Conservation (phyloP, 495 filamentous ascomycete species). For the Choiromyces venosus region DNA sequence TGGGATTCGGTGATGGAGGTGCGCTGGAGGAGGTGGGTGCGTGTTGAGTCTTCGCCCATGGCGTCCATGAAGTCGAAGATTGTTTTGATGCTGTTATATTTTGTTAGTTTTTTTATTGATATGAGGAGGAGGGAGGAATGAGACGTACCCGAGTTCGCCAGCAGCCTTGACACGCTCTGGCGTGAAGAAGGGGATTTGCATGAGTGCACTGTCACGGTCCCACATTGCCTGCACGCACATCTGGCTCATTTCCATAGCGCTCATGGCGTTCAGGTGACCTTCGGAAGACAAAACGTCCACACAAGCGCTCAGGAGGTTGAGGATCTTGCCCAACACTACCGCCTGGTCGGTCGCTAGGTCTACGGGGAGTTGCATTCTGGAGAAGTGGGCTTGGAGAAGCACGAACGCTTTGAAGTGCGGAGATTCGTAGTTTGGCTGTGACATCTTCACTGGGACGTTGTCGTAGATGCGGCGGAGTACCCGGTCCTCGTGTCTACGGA, state of each 20-base stretch:
- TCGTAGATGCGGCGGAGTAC: slow-evolving; percentile 91
- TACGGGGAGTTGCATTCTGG: slow-evolving; percentile 87
- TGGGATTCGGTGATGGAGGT: slow-evolving; percentile 76
- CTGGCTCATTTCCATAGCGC: slow-evolving; percentile 98
- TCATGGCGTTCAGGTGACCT: slow-evolving; percentile 93
- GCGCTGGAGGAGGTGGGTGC: slow-evolving; percentile 64
- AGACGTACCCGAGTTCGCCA: slow-evolving; percentile 67
- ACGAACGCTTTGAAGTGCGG: slow-evolving; percentile 98
- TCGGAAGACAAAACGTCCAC: slow-evolving; percentile 96
- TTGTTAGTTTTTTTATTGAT: slow-evolving; percentile 37
- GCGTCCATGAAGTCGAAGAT: slow-evolving; percentile 98
- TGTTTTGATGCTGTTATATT: slow-evolving; percentile 63
- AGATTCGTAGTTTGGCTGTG: slow-evolving; percentile 75
- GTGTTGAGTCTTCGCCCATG: slow-evolving; percentile 83
- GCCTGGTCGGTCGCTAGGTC: slow-evolving; percentile 98
- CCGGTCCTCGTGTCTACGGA: slow-evolving; percentile 84
- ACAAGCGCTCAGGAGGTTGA: slow-evolving; percentile 81
- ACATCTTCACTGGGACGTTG: slow-evolving; percentile 89
- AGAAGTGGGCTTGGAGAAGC: slow-evolving; percentile 94
- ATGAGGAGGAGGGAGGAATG: neutral
- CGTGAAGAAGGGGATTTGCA: slow-evolving; percentile 94
- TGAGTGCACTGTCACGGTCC: slow-evolving; percentile 93
- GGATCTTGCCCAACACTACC: slow-evolving; percentile 72
- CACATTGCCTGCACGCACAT: slow-evolving; percentile 99
- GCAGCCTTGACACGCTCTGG: slow-evolving; percentile 76